Evolutionary conservation across 2,329 filamentous ascomycete species (phyloP), one percentile per base, ranked within the genome.

Genomic region (Metarhizium anisopliae): DNA sequence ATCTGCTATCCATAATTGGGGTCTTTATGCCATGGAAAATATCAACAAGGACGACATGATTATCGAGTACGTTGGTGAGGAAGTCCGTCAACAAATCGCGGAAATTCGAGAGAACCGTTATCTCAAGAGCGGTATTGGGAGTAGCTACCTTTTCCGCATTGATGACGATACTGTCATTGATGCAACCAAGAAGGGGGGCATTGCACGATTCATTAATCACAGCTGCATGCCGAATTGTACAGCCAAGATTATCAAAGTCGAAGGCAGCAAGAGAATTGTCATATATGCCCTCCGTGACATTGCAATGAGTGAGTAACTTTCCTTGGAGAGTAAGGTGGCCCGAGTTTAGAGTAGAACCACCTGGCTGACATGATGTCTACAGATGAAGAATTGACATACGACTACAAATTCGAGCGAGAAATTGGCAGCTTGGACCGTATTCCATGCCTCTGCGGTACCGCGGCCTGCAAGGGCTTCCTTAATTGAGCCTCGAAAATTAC

Each of bases 321-420:
- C n/a, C 11, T 40, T 13, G n/a, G 16, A 35, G 16, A 40, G n/a
- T 29, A 7, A 14, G 20, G 20, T 13, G 29, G 11, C 32, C 14
- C 7, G 14, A 20, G 25, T 30, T 6, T 7, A 5, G 16, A 42
- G 14, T 6, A 40, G 18, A 45, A 38, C 11, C 11, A 35, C 11
- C 25, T 36, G 20, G 25, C 67, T 67, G 59, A 69, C 61, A 51
- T 36, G 53, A 55, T 61, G 57, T 62, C 68, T 52, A 59, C 67
- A 99, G 94, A 96, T 70, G 94, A 99, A 75, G 94, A 99, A 78
- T 85, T 99, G 70, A 99, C 94, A 2, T 99, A 99, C 76, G 94
- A 99, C 77, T 99, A 99, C 82, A 99, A 99, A 73, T 99, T 99
- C 71, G 94, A 99, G 77, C 89, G 94, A 65, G 94, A 99, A 74